Conservation (phyloP, 2,329 filamentous ascomycete species). For the Ophiostoma sp. region DNA sequence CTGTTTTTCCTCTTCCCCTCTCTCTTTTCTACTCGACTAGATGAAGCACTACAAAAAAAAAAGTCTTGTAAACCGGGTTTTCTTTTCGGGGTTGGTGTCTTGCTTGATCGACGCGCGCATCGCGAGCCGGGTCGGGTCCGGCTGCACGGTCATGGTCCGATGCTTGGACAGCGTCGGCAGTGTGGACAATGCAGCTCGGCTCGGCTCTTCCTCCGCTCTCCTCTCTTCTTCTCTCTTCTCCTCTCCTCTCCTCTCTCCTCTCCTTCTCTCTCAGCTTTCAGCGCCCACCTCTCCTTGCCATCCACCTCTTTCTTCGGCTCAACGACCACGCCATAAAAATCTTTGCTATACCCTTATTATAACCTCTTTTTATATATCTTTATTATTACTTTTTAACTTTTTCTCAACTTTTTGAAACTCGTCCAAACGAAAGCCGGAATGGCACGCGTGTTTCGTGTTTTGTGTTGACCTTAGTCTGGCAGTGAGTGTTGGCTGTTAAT, state of each 20-base stretch:
- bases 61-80: not conserved
- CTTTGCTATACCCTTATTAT: conserved; percentile 6
- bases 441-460: not conserved
- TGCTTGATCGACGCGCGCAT: conserved; percentile 16
- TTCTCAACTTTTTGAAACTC: not conserved
- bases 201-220: not conserved
- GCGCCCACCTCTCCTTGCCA: not conserved
- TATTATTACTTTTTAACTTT: not conserved
- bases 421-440: not conserved
- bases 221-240: not conserved
- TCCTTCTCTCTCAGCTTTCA: not conserved
- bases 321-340: not conserved
- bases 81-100: conserved; percentile 1
- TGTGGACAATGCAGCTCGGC: too few relatives aligned
- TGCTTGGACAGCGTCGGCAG: too few relatives aligned
- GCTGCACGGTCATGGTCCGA: too few relatives aligned
- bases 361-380: conserved; percentile 8
- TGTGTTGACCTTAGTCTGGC: not conserved
- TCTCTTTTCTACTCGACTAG: not conserved
- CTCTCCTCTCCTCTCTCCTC: not conserved
- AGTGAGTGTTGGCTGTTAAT: not conserved
- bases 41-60: not conserved
- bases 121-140: not conserved
- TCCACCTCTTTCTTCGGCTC: not conserved
- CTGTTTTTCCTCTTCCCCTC: not conserved